phyloP scores from a whole-genome alignment of 257 asterid species.

The Cinchona pubescens region DNA sequence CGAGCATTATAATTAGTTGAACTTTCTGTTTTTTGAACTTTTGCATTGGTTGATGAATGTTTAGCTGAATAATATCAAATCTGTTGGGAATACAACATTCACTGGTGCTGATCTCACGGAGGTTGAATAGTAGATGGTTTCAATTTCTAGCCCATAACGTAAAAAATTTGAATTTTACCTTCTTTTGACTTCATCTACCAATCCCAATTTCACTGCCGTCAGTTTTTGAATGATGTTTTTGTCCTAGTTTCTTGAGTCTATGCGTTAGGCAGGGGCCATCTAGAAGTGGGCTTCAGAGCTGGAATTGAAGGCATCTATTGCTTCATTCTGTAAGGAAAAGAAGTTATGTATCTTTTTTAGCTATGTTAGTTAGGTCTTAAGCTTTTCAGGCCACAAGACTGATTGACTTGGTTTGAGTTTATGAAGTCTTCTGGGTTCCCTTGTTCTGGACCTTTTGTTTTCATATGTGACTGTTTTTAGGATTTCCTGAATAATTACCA shows the following conservation, averaged over 20 bases:
- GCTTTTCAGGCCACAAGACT: not conserved
- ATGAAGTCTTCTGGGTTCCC: conserved; percentile 1
- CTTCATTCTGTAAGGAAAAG: not conserved
- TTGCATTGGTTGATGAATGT: not conserved
- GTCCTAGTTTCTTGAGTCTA: not conserved
- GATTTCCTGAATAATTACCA: not conserved
- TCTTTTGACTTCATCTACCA: not conserved
- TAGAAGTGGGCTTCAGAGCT: not conserved
- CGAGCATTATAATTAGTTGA: not conserved
- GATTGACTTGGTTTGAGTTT: not conserved
- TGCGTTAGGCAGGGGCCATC: not conserved
- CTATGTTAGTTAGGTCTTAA: not conserved
- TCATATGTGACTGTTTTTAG: not conserved
- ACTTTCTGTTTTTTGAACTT: not conserved
- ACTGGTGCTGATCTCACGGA: not conserved
- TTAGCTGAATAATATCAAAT: not conserved
- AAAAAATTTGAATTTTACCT: not conserved
- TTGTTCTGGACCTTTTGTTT: not conserved
- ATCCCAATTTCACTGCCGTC: not conserved
- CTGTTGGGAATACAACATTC: not conserved
- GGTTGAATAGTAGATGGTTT: not conserved
- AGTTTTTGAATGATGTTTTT: not conserved
- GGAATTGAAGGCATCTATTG: not conserved
- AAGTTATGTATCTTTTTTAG: not conserved
- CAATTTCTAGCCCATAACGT: not conserved